Evolutionary conservation across 345 rosid genomes (phyloP).

Genomic region (Eucalyptus paniculata): DNA sequence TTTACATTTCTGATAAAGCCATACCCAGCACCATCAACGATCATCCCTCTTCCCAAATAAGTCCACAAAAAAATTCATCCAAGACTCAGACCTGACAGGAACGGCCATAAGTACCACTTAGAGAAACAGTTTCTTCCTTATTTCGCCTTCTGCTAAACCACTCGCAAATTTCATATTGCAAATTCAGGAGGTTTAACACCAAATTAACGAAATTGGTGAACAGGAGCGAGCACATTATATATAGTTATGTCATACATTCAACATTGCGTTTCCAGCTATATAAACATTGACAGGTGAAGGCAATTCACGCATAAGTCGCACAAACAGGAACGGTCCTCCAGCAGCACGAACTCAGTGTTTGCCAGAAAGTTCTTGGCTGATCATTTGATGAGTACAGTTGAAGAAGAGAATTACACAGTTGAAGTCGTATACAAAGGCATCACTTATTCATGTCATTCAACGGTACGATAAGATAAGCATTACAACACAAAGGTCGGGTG

Average conservation of each 20-base stretch:
- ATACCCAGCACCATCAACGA: neutral
- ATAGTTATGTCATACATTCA: neutral
- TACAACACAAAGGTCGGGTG: neutral
- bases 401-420: neutral
- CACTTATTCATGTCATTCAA: neutral
- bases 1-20: neutral
- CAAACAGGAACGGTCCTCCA: neutral
- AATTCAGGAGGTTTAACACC: neutral
- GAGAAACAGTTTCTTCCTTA: neutral
- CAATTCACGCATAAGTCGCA: neutral
- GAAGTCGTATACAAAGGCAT: neutral
- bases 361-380: neutral
- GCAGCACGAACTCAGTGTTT: neutral
- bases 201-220: neutral
- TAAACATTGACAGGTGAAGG: neutral
- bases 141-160: neutral
- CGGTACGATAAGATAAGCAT: neutral
- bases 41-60: neutral
- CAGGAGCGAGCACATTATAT: neutral
- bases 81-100: neutral
- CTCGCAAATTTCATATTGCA: neutral
- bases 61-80: neutral
- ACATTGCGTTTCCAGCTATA: neutral
- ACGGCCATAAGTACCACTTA: neutral
- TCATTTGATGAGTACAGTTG: neutral